Evolutionary conservation across 2,329 filamentous ascomycete genomes (phyloP), one percentile per base, ranked within the genome.

Genomic region (Rasamsonia emersonii): DNA sequence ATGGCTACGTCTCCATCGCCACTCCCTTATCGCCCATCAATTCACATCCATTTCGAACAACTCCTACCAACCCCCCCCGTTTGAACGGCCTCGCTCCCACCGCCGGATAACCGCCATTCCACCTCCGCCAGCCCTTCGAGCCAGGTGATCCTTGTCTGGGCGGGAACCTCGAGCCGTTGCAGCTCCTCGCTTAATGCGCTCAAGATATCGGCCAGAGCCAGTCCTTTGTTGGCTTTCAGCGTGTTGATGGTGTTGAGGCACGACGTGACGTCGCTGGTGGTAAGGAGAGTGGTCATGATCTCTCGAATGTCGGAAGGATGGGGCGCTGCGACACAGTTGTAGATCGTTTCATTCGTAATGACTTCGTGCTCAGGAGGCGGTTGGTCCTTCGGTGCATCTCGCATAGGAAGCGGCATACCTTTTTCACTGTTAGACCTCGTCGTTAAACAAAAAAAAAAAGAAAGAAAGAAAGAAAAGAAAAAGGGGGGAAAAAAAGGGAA

Each of bases 321-420:
- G 3, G 91, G 91, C 2, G 89, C 89, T 6, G 91, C 91, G 53
- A 98, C 93, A 60, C 91, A 98, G 59, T 86, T 88, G 68, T 95
- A 98, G 51, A 98, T 96, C 5, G 78, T 80, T 13, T 84, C 86
- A 54, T 94, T 82, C 20, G 83, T 94, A 44, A 95, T 94, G 45
- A 85, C 75, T 38, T 96, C 89, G 24, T 86, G 73, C 34, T 80
- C 69, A 17, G 88, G 65, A 5, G 61, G 50, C 14, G 66, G 62
- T 10, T 73, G 68, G 4, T 73, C 58, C 53, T 75, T 77, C 18
- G 77, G 71, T 2, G 62, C 71, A 45, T 75, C 66, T 48, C 71
- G 75, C 24, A 70, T 58, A 33, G 75, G 72, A 16, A 86, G 64
- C 0, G 82, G 82, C 24, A 78, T 83, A 50, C 77, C 78, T 82